These are phyloP conservation scores for Enterocytospora artemiae DNA, from an alignment of 371 early-diverging fungal genomes.

Conservation along the genomic window DNA sequence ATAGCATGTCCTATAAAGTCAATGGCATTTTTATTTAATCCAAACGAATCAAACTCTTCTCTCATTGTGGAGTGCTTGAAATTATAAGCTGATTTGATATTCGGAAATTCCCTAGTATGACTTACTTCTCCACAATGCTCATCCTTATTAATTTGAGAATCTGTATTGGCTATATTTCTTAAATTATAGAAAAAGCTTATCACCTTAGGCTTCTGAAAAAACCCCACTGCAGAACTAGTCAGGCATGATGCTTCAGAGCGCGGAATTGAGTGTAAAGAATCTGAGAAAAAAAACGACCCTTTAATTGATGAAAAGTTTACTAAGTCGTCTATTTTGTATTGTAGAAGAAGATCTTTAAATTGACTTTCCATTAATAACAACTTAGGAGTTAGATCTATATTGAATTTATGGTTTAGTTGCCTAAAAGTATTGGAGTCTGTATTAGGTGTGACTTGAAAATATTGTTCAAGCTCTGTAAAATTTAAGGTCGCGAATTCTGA, in stretches of 20 bases:
- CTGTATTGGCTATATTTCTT: constrained; percentile 54
- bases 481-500: constrained; percentile 63
- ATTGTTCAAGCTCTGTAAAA: constrained; percentile 40
- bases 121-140: too few species aligned
- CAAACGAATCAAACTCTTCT: constrained; percentile 76
- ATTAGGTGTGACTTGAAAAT: constrained; percentile 19
- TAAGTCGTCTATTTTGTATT: constrained; percentile 89
- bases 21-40: constrained; percentile 75
- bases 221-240: constrained; percentile 70
- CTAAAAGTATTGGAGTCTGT: neutral
- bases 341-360: constrained; percentile 64
- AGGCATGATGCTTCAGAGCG: constrained; percentile 76
- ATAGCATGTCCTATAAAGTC: constrained; percentile 96
- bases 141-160: too few species aligned
- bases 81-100: constrained; percentile 6
- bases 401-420: constrained; percentile 71
- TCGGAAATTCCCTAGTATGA: too few species aligned
- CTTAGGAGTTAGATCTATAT: constrained; percentile 95
- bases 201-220: constrained; percentile 82
- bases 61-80: constrained; percentile 64
- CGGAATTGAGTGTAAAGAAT: constrained; percentile 82
- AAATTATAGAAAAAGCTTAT: constrained; percentile 91
- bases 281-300: constrained; percentile 81
- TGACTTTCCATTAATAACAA: constrained; percentile 94
- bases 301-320: constrained; percentile 88